Evolutionary conservation across 768 basidiomycete species (phyloP).

Genomic region (Kwoniella dejecticola): DNA sequence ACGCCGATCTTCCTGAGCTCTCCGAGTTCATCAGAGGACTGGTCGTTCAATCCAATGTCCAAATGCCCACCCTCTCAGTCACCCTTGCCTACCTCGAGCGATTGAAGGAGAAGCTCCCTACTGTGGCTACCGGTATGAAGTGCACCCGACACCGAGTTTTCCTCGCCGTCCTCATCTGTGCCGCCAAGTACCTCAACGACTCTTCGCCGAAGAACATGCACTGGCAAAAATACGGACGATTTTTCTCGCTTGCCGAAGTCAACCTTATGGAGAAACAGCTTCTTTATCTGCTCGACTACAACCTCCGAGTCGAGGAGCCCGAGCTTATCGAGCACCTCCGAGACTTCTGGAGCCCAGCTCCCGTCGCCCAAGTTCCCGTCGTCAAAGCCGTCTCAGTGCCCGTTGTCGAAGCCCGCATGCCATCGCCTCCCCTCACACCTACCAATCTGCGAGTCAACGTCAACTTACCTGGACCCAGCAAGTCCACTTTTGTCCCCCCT

Average conservation of each 20-base stretch:
- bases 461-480: slow-evolving; percentile 27
- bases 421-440: slow-evolving; percentile 34
- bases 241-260: slow-evolving; percentile 66
- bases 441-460: slow-evolving; percentile 28
- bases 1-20: slow-evolving; percentile 64
- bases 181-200: slow-evolving; percentile 96
- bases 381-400: slow-evolving; percentile 3
- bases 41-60: slow-evolving; percentile 79
- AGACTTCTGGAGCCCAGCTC: slow-evolving; percentile 60
- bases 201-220: slow-evolving; percentile 82
- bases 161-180: slow-evolving; percentile 90
- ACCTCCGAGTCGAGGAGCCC: slow-evolving; percentile 82
- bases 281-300: slow-evolving; percentile 82
- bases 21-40: slow-evolving; percentile 82
- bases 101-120: slow-evolving; percentile 74
- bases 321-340: slow-evolving; percentile 66
- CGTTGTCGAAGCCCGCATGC: slow-evolving; percentile 7
- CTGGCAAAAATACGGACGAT: slow-evolving; percentile 79
- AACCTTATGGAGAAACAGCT: slow-evolving; percentile 98
- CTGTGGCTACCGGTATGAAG: slow-evolving; percentile 79
- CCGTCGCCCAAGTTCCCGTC: slow-evolving; percentile 11
- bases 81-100: slow-evolving; percentile 91
- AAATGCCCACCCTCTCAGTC: slow-evolving; percentile 83
- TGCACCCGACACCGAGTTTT: slow-evolving; percentile 96
- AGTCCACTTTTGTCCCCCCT: slow-evolving; percentile 24